Evolutionary conservation across 768 basidiomycete species (phyloP).

Genomic region (Cyathus striatus): DNA sequence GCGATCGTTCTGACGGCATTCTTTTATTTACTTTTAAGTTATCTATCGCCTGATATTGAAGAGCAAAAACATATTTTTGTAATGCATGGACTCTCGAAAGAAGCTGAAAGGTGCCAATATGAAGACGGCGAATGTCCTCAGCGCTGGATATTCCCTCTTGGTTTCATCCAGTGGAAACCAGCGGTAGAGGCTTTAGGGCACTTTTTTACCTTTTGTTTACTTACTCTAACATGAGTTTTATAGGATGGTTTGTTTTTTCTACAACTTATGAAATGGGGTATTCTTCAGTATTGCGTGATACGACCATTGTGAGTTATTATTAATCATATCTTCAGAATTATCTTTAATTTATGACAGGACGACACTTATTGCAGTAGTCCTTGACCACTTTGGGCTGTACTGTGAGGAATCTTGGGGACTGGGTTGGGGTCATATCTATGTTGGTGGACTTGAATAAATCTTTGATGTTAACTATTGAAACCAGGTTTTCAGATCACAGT

Average conservation of each 20-base stretch:
- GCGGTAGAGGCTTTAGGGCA: slow-evolving; percentile 33
- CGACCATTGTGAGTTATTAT: slow-evolving; percentile 40
- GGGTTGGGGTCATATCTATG: slow-evolving; percentile 66
- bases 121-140: slow-evolving; percentile 38
- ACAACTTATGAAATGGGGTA: slow-evolving; percentile 73
- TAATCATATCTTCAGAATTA: neutral
- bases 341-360: too few species aligned
- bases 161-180: slow-evolving; percentile 59
- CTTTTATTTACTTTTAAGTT: slow-evolving; percentile 72
- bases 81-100: slow-evolving; percentile 52
- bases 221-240: slow-evolving; percentile 1
- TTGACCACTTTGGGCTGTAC: slow-evolving; percentile 63
- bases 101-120: slow-evolving; percentile 38
- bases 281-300: slow-evolving; percentile 68
- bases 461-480: slow-evolving; percentile 1
- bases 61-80: slow-evolving; percentile 59
- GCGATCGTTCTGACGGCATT: slow-evolving; percentile 71
- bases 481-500: slow-evolving; percentile 39
- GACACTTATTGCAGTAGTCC: slow-evolving; percentile 55
- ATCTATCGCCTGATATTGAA: slow-evolving; percentile 57
- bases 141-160: slow-evolving; percentile 70
- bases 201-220: neutral
- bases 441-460: slow-evolving; percentile 19
- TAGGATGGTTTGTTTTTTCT: slow-evolving; percentile 67
- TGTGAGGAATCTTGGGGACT: slow-evolving; percentile 69